Base-by-base conservation (phyloP, 1,139 yeast genomes). In the Geotrichum fermentans region DNA sequence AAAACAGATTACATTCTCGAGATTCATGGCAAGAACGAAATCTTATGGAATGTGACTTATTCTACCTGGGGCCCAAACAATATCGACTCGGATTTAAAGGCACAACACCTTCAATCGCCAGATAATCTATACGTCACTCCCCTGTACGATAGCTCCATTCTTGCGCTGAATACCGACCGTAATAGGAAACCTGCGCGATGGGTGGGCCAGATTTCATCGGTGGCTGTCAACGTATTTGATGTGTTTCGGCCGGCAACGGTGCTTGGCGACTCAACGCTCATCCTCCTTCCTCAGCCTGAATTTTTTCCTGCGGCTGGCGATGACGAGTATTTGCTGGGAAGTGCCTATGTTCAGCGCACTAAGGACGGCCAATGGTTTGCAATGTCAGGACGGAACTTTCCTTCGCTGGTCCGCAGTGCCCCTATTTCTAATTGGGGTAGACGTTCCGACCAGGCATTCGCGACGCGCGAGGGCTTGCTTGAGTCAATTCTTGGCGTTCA, bases 21-120 rank as follows among this genome's bases (percentile, higher is more conserved):
- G 10, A 81, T 83, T 18, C 79, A 80, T 63, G 82, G 95, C 3
- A 79, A 77, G 58, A 75, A 82, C 44, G 81, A 80, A 48, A 71
- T 82, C 2, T 74, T 79, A 2, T 90, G 96, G 95, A 86, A 89
- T 61, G 89, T 92, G 13, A 82, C 94, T 0, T 90, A 85, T 62
- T 75, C 95, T 1, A 79, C 83, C 47, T 92, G 97, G 97, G 95
- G 95, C 6, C 96, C 96, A 24, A 90, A 90, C 66, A 82, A 88
- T 56, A 73, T 90, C 52, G 96, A 92, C 63, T 72, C 74, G 36
- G 92, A 84, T 61, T 72, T 90, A 52, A 79, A 59, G 20, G 54
- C 62, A 30, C 75, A 70, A 56, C 71, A 72, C 47, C 46, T 55
- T 11, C 44, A 52, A 10, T 64, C 72, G 2, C 61, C 75, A 18